Conservation (phyloP, 495 filamentous ascomycete species). For the Chaetomium fimeti region DNA sequence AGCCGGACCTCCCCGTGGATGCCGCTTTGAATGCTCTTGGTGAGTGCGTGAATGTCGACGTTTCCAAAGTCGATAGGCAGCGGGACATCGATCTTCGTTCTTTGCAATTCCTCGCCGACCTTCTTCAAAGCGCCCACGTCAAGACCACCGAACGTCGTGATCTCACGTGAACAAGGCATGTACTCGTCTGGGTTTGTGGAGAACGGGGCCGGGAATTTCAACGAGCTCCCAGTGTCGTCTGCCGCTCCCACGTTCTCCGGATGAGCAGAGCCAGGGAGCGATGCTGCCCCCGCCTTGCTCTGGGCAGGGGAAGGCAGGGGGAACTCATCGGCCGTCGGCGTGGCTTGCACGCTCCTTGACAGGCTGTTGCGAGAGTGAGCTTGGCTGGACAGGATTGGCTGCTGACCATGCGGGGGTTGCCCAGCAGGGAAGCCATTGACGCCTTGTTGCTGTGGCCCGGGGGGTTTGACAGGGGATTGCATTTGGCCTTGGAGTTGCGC, state of each 20-base stretch:
- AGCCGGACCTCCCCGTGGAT: conserved; percentile 83
- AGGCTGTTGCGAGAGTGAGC: conserved; percentile 42
- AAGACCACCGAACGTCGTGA: conserved; percentile 64
- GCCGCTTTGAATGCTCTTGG: conserved; percentile 86
- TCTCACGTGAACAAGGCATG: conserved; percentile 60
- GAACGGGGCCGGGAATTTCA: conserved; percentile 39
- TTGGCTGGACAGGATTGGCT: conserved; percentile 35
- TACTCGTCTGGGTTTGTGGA: conserved; percentile 48
- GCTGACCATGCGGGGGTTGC: conserved; percentile 45
- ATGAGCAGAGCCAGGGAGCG: conserved; percentile 36
- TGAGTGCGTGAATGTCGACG: conserved; percentile 89
- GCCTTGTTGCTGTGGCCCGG: conserved; percentile 43
- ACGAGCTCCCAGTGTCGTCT: conserved; percentile 26
- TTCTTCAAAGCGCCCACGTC: conserved; percentile 59
- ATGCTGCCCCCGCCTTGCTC: conserved; percentile 39
- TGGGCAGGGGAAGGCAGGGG: conserved; percentile 44
- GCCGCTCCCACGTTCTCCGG: conserved; percentile 33
- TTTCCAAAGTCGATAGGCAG: conserved; percentile 73
- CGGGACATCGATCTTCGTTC: conserved; percentile 70
- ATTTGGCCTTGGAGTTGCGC: conserved; percentile 50
- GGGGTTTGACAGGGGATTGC: conserved; percentile 53
- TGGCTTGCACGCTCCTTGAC: conserved; percentile 45
- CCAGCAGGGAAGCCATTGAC: conserved; percentile 54
- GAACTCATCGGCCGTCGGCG: conserved; percentile 43
- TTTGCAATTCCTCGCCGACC: conserved; percentile 61